Percentiles rank a stretch among this genome's conserved stretches.
phyloP scores from a whole-genome alignment of 2,329 filamentous ascomycete species.

The Arthrinium puccinioides region DNA sequence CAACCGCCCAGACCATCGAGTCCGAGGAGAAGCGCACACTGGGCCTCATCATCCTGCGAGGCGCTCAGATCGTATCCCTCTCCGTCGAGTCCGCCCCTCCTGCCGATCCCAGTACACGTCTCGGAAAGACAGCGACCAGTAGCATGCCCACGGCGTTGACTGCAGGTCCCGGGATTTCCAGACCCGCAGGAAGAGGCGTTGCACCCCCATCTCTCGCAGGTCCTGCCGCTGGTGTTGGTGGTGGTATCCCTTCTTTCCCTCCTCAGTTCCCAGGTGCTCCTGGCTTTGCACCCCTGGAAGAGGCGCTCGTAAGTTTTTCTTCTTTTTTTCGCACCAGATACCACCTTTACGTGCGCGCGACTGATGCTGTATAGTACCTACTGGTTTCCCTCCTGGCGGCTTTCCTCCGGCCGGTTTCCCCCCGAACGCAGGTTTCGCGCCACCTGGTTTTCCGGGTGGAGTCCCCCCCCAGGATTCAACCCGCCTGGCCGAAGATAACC shows the following conservation, averaged over 20 bases:
- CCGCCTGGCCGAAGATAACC: conserved; percentile 56
- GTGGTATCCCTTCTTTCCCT: conserved; percentile 51
- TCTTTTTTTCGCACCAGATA: no score
- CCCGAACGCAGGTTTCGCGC: conserved; percentile 36
- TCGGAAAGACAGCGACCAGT: conserved; percentile 69
- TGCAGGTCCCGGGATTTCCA: conserved; percentile 81
- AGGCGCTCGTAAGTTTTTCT: conserved; percentile 43
- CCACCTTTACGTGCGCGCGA: not conserved
- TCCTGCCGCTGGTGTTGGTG: conserved; percentile 81
- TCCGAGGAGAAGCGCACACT: conserved; percentile 97
- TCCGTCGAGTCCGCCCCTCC: conserved; percentile 95
- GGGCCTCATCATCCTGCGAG: conserved; percentile 87
- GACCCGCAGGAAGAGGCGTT: conserved; percentile 80
- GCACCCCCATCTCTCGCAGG: conserved; percentile 72
- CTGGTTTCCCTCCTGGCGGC: conserved; percentile 26
- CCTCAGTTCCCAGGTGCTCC: conserved; percentile 45
- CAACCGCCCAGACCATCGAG: conserved; percentile 63
- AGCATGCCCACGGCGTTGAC: conserved; percentile 64
- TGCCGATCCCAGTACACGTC: conserved; percentile 81
- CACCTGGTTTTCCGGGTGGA: conserved; percentile 43
- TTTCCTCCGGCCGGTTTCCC: conserved; percentile 40
- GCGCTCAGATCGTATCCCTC: conserved; percentile 88
- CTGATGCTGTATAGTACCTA: conserved; percentile 12
- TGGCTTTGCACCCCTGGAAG: conserved; percentile 42
- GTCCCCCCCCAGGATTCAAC: conserved; percentile 66